Conservation (phyloP, 2,329 filamentous ascomycete genomes). For the Teratosphaeria pseudoeucalypti region DNA sequence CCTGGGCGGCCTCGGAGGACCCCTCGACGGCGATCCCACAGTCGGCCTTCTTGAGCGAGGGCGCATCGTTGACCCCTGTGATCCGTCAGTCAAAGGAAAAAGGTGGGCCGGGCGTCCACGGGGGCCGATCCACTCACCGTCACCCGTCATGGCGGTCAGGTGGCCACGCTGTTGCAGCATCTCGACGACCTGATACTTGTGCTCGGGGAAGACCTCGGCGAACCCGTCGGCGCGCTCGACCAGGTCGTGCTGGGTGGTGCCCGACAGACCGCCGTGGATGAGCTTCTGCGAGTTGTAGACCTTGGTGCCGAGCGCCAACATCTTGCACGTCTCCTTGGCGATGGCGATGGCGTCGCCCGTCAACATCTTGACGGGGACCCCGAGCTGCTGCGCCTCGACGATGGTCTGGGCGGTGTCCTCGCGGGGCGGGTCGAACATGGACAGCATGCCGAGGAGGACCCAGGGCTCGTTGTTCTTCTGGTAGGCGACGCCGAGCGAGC, state of each 20-base stretch:
- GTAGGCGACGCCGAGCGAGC: slow-evolving; percentile 67
- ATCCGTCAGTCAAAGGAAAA: slow-evolving; percentile 7
- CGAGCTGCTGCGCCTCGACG: slow-evolving; percentile 63
- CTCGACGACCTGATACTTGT: slow-evolving; percentile 68
- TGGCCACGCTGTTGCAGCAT: slow-evolving; percentile 65
- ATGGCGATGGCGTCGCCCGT: slow-evolving; percentile 73
- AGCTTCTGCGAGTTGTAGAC: slow-evolving; percentile 72
- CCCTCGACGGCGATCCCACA: slow-evolving; percentile 66
- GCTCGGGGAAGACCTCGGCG: slow-evolving; percentile 64
- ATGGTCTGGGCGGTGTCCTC: slow-evolving; percentile 72
- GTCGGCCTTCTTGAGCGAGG: slow-evolving; percentile 63
- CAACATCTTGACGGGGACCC: slow-evolving; percentile 71
- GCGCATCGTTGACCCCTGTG: slow-evolving; percentile 57
- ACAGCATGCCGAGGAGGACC: slow-evolving; percentile 65
- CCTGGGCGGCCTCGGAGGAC: slow-evolving; percentile 61
- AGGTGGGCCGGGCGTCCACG: too few species aligned
- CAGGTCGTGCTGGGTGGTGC: slow-evolving; percentile 64
- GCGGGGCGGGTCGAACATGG: slow-evolving; percentile 71
- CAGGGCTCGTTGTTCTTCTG: slow-evolving; percentile 66
- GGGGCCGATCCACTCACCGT: slow-evolving; percentile 36
- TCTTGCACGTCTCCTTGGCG: slow-evolving; percentile 73
- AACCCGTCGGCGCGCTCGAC: slow-evolving; percentile 66
- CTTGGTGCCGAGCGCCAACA: slow-evolving; percentile 68
- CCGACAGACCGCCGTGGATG: slow-evolving; percentile 64
- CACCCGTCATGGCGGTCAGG: slow-evolving; percentile 66